Evolutionary conservation across 2,329 filamentous ascomycete genomes (phyloP), one percentile per base, ranked within the genome.

Genomic region (Diaporthe destruens): DNA sequence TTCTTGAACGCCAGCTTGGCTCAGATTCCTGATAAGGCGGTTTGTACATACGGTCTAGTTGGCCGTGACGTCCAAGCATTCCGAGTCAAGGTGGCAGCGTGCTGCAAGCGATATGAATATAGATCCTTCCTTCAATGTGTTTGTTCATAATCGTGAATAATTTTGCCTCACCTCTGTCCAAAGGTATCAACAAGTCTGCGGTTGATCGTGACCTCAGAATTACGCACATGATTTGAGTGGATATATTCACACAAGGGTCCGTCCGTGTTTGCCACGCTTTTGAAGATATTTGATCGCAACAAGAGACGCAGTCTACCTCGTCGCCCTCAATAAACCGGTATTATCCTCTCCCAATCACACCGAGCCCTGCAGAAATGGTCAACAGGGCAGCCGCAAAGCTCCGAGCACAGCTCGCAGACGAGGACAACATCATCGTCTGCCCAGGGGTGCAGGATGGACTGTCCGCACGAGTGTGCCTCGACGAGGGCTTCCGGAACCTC

Each of bases 371-470:
- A 69, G 54, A 47, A 55, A 76, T 75, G 75, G 71, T 74, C 36
- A 76, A 76, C 72, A 74, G 74, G 65, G 77, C 76, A 65, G 77
- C 75, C n/a, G 63, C 81, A 23, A 81, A 79, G 75, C 82, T 87
- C 54, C 82, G 84, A 59, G 78, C 81, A 56, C 81, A 83, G 66
- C 77, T 87, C 18, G 77, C 79, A 1, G 80, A 84, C 23, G 76
- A 80, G 18, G 77, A 81, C 39, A 80, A 83, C 61, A 81, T 87
- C 56, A 77, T 93, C 51, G 85, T 91, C 3, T 90, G 87, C 67
- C 91, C 90, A 0, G 91, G 91, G 42, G 90, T 93, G 2, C 92
- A 92, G 77, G 91, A 93, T 83, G 91, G 91, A 16, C 86, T 92
- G 70, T 90, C 89, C 2, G 90, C 91, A 0, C 84, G 91, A 0